Evolutionary conservation across 1,284 basidiomycete genomes (phyloP).

Genomic region (Puccinia polysora): DNA sequence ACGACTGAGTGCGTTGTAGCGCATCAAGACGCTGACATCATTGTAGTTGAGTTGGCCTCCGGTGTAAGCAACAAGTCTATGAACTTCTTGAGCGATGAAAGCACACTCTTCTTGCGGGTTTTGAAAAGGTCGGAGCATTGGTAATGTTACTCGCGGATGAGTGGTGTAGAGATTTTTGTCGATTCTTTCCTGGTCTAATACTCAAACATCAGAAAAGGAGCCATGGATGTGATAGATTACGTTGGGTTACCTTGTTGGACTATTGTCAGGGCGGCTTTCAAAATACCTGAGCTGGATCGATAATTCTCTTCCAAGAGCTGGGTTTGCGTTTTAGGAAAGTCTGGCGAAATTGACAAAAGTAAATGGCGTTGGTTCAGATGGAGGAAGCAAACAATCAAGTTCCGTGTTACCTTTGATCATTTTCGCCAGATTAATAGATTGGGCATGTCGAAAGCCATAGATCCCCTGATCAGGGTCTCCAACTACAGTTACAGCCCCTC

Average conservation of each 20-base stretch:
- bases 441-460: slow-evolving; percentile 83
- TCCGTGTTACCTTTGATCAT: slow-evolving; percentile 65
- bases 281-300: slow-evolving; percentile 73
- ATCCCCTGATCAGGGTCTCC: slow-evolving; percentile 92
- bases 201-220: slow-evolving; percentile 13
- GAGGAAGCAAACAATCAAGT: neutral
- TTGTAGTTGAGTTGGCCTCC: slow-evolving; percentile 69
- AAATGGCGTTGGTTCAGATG: neutral
- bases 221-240: neutral
- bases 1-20: slow-evolving; percentile 77
- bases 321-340: slow-evolving; percentile 62
- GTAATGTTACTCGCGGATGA: slow-evolving; percentile 62
- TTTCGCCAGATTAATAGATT: slow-evolving; percentile 69
- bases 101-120: slow-evolving; percentile 61
- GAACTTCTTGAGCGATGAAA: slow-evolving; percentile 75
- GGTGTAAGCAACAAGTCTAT: slow-evolving; percentile 67
- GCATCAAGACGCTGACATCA: slow-evolving; percentile 74
- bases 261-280: slow-evolving; percentile 70
- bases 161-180: slow-evolving; percentile 70
- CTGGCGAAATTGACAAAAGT: slow-evolving; percentile 36
- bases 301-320: slow-evolving; percentile 83
- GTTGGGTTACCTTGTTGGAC: slow-evolving; percentile 67
- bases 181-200: slow-evolving; percentile 66
- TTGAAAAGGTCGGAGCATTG: slow-evolving; percentile 57
- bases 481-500: slow-evolving; percentile 70